Percentiles rank a stretch among this genome's conserved stretches.
phyloP scores from a whole-genome alignment of 306 rosid species.

The Comarum palustre region DNA sequence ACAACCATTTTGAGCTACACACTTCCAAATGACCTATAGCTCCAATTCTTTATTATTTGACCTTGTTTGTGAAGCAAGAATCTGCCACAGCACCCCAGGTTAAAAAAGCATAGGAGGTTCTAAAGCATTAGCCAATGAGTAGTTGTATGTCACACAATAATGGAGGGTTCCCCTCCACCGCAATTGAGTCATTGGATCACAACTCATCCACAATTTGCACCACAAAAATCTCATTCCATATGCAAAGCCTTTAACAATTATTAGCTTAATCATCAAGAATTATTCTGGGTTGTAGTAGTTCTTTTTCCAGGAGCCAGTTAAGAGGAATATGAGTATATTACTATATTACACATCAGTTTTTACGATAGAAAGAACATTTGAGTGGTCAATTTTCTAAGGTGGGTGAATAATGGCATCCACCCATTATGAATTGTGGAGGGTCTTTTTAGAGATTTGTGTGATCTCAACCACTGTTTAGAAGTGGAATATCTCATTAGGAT shows the following conservation, averaged over 20 bases:
- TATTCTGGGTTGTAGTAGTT: neutral
- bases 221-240: neutral
- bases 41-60: neutral
- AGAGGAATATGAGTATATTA: neutral
- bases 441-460: neutral
- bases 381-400: neutral
- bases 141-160: neutral
- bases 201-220: neutral
- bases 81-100: neutral
- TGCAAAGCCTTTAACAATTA: neutral
- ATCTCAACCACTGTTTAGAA: neutral
- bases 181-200: neutral
- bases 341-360: neutral
- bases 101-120: neutral
- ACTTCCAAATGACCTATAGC: neutral
- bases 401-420: constrained; percentile 4
- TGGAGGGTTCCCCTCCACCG: neutral
- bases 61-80: neutral
- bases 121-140: neutral
- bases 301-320: neutral
- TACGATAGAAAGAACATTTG: neutral
- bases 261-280: neutral
- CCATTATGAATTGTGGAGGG: neutral
- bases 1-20: neutral
- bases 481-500: neutral